Evolutionary conservation across 2,329 filamentous ascomycete genomes (phyloP).

Genomic region (Aureobasidium vineae): DNA sequence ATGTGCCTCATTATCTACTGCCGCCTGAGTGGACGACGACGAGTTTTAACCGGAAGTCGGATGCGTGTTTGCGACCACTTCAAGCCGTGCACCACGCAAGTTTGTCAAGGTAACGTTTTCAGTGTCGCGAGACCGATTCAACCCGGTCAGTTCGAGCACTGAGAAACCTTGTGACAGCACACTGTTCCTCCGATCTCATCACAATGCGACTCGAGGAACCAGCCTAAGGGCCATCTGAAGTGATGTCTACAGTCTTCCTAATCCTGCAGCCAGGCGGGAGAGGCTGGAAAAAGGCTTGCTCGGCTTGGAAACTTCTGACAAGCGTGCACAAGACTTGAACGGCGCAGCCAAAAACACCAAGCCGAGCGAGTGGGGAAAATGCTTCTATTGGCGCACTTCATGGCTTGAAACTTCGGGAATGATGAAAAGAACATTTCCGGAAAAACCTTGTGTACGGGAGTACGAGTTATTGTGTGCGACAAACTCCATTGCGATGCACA

Average conservation of each 20-base stretch:
- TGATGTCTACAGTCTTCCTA: neutral
- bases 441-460: conserved; percentile 5
- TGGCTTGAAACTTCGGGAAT: conserved; percentile 12
- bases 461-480: neutral
- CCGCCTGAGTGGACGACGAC: conserved; percentile 16
- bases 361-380: conserved; percentile 21
- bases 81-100: conserved; percentile 21
- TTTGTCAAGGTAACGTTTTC: conserved; percentile 18
- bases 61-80: conserved; percentile 1
- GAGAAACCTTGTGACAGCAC: neutral
- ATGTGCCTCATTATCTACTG: neutral
- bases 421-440: conserved; percentile 9
- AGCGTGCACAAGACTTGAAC: conserved; percentile 21
- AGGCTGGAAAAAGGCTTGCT: conserved; percentile 19
- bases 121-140: conserved; percentile 2
- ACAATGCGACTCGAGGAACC: neutral
- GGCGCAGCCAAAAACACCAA: neutral
- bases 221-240: neutral
- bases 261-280: conserved; percentile 1
- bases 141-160: neutral
- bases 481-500: neutral
- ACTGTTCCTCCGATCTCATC: neutral
- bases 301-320: conserved; percentile 18
- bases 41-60: conserved; percentile 14
- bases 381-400: conserved; percentile 4